Evolutionary conservation across 2,329 filamentous ascomycete genomes (phyloP).

Genomic region (Teratosphaeria viscida): DNA sequence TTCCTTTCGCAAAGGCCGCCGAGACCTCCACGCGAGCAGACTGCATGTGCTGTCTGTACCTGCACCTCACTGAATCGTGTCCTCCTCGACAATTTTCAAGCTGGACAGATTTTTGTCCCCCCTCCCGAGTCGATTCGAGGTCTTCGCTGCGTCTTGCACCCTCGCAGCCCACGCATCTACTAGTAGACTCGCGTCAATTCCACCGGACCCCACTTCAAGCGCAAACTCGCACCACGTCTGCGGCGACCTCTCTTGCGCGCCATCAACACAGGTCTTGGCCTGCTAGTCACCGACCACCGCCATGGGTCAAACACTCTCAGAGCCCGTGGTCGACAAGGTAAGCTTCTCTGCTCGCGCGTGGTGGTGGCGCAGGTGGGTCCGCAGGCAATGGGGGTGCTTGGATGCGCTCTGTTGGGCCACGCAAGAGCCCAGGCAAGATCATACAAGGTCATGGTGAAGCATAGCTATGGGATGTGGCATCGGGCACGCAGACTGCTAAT

Average conservation of each 20-base stretch:
- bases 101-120: neutral
- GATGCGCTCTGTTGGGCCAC: neutral
- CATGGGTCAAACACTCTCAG: slow-evolving; percentile 99
- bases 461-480: neutral
- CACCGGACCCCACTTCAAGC: neutral
- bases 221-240: neutral
- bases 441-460: neutral
- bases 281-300: slow-evolving; percentile 16
- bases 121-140: neutral
- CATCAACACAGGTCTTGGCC: neutral
- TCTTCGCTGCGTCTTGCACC: neutral
- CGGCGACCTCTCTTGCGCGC: neutral
- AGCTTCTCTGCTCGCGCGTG: slow-evolving; percentile 25
- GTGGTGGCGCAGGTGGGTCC: neutral
- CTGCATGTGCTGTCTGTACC: neutral
- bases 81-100: neutral
- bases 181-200: neutral
- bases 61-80: neutral
- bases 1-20: too few relatives aligned
- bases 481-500: slow-evolving; percentile 1
- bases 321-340: slow-evolving; percentile 99
- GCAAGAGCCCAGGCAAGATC: neutral
- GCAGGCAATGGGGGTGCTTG: neutral
- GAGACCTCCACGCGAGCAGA: neutral
- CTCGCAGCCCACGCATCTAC: neutral